These are phyloP conservation scores for Arachis stenosperma DNA, from an alignment of 306 rosid genomes.

Conservation along the genomic window DNA sequence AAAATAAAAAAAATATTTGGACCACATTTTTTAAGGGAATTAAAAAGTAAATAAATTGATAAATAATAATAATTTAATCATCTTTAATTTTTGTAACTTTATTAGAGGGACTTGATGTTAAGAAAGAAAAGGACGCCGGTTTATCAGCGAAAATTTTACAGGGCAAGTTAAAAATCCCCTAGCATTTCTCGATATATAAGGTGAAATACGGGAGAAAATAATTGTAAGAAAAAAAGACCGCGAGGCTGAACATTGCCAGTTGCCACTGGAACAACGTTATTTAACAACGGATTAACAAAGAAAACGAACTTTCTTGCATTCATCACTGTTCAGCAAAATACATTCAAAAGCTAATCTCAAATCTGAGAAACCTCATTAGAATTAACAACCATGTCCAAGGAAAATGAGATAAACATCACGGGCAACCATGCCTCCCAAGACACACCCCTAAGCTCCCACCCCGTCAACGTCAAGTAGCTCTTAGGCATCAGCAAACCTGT, in stretches of 20 bases:
- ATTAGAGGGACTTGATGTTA: too few relatives aligned
- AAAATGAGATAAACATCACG: constrained; percentile 9
- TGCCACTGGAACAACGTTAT: constrained; percentile 28
- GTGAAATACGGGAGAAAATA: background rate
- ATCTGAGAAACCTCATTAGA: constrained; percentile 1
- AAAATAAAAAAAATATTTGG: too few relatives aligned
- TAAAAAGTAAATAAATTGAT: too few relatives aligned
- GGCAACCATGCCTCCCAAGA: constrained; percentile 1
- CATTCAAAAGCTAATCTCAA: constrained; percentile 27
- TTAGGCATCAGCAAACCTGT: constrained; percentile 50
- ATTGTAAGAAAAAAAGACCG: background rate
- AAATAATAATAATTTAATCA: too few relatives aligned
- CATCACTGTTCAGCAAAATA: constrained; percentile 31
- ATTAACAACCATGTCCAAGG: constrained; percentile 23
- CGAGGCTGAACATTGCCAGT: constrained; percentile 1
- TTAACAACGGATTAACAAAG: constrained; percentile 14
- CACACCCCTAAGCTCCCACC: background rate
- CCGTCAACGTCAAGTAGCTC: background rate
- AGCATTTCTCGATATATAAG: too few relatives aligned
- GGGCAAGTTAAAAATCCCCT: too few relatives aligned
- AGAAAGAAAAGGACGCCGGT: too few relatives aligned
- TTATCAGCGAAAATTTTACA: too few relatives aligned
- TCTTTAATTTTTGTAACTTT: too few relatives aligned
- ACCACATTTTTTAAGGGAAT: too few relatives aligned
- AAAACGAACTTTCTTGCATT: constrained; percentile 21